Percentiles rank a stretch among this genome's conserved stretches.
These are phyloP conservation scores for Populus simonii DNA, from an alignment of 345 rosid genomes.

Conservation along the genomic window DNA sequence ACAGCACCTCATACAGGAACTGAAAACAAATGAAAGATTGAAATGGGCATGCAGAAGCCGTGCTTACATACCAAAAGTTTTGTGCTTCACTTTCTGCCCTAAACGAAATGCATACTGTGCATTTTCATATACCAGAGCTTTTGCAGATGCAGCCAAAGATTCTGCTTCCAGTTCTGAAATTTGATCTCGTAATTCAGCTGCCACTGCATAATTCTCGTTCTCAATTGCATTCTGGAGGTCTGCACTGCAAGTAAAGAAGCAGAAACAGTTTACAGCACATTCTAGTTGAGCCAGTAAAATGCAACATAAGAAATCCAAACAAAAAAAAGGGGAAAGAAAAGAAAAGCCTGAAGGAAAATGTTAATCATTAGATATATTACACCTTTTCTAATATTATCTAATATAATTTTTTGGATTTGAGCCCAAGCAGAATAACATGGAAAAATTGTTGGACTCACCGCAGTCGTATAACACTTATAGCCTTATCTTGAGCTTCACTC, in stretches of 20 bases:
- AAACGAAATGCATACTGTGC: slow-evolving; percentile 76
- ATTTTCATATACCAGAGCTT: slow-evolving; percentile 74
- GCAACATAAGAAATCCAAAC: background rate
- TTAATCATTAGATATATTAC: background rate
- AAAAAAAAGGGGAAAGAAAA: background rate
- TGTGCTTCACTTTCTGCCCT: slow-evolving; percentile 91
- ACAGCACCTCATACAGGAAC: background rate
- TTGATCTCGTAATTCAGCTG: slow-evolving; percentile 70
- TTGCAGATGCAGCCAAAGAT: slow-evolving; percentile 80
- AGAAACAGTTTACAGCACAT: slow-evolving; percentile 3
- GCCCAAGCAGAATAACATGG: background rate
- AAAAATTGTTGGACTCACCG: slow-evolving; percentile 45
- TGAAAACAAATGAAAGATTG: background rate
- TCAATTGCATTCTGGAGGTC: slow-evolving; percentile 83
- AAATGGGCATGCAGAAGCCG: slow-evolving; percentile 9
- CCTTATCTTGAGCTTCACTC: slow-evolving; percentile 97
- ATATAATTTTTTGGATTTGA: background rate
- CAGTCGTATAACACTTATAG: slow-evolving; percentile 59
- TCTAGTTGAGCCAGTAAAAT: background rate
- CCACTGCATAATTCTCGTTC: slow-evolving; percentile 68
- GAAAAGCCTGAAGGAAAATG: background rate
- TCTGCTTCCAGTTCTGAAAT: slow-evolving; percentile 81
- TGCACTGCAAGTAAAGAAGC: slow-evolving; percentile 49
- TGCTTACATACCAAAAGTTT: slow-evolving; percentile 51
- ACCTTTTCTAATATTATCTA: background rate